These are phyloP conservation scores for Hypomyces rosellus DNA, from an alignment of 2,329 filamentous ascomycete genomes.

Conservation along the genomic window DNA sequence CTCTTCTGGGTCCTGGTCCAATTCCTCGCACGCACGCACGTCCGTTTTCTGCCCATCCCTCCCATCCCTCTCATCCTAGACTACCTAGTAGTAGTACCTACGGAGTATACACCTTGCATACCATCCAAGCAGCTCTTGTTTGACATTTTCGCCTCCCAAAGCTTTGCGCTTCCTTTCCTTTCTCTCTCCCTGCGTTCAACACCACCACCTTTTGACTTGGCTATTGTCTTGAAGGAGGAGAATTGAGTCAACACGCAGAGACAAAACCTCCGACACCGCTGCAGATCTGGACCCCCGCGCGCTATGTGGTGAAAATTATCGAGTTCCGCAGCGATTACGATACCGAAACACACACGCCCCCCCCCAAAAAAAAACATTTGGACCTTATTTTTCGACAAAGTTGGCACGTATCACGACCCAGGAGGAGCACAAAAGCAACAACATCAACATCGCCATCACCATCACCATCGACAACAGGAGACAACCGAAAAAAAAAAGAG, in stretches of 20 bases:
- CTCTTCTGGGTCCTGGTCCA: background rate
- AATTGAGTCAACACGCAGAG: constrained; percentile 3
- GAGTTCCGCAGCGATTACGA: too few species aligned
- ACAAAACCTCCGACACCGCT: background rate
- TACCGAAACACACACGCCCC: too few species aligned
- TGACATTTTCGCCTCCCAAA: constrained; percentile 1
- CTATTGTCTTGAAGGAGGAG: constrained; percentile 4
- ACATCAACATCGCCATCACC: background rate
- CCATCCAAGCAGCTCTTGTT: constrained; percentile 6
- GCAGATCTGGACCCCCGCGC: background rate
- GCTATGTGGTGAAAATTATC: too few species aligned
- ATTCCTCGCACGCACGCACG: background rate
- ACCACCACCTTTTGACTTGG: constrained; percentile 2
- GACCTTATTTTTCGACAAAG: too few species aligned
- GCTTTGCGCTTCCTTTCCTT: background rate
- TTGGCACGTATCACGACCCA: too few species aligned
- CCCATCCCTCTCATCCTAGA: background rate
- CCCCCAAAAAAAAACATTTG: too few species aligned
- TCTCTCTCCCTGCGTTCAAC: constrained; percentile 8
- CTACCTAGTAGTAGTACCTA: too few species aligned
- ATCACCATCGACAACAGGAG: background rate
- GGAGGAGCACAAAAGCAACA: background rate
- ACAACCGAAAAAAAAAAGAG: background rate
- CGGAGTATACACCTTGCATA: constrained; percentile 8
- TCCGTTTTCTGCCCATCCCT: constrained; percentile 2